A percentile compares a stretch with the other conserved stretches of the same genome.
These are phyloP conservation scores for Penicillium sp. DNA, from an alignment of 2,329 filamentous ascomycete genomes.

Conservation along the genomic window DNA sequence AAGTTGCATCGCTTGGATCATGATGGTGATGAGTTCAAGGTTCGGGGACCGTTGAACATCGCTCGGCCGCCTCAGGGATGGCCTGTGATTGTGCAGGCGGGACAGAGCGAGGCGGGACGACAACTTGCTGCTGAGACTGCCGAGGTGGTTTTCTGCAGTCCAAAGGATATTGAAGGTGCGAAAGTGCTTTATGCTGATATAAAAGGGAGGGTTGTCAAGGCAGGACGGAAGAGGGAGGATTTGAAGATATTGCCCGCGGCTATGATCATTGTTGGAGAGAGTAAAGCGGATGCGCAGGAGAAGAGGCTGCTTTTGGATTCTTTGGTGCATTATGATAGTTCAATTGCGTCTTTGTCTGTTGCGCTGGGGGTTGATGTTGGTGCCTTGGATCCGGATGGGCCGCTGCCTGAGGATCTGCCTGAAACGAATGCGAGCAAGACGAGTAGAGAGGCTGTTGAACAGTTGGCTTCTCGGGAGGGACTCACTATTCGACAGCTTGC, in stretches of 20 bases:
- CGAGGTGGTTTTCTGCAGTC: slow-evolving; percentile 54
- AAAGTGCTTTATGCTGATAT: slow-evolving; percentile 54
- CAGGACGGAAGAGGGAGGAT: slow-evolving; percentile 47
- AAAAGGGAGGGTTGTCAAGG: slow-evolving; percentile 47
- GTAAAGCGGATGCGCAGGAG: slow-evolving; percentile 47
- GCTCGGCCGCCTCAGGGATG: slow-evolving; percentile 54
- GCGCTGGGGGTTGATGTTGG: slow-evolving; percentile 49
- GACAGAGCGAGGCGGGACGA: slow-evolving; percentile 52
- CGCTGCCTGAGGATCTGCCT: slow-evolving; percentile 50
- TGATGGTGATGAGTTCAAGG: slow-evolving; percentile 48
- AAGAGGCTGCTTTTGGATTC: slow-evolving; percentile 53
- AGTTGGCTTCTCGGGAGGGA: slow-evolving; percentile 45
- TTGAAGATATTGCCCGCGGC: slow-evolving; percentile 55
- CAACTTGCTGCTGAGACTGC: slow-evolving; percentile 55
- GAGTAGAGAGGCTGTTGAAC: slow-evolving; percentile 44
- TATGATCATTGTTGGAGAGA: slow-evolving; percentile 51
- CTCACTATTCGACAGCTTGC: slow-evolving; percentile 54
- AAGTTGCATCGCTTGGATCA: slow-evolving; percentile 55
- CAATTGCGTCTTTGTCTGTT: slow-evolving; percentile 53
- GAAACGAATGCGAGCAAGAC: slow-evolving; percentile 57
- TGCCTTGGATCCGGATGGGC: slow-evolving; percentile 49
- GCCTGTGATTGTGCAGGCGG: slow-evolving; percentile 57
- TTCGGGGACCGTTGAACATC: slow-evolving; percentile 53
- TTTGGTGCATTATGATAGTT: slow-evolving; percentile 55
- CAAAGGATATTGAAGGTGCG: slow-evolving; percentile 45